A percentile compares a stretch with the other conserved stretches of the same genome.
These are phyloP conservation scores for Maudiozyma bulderi DNA, from an alignment of 805 yeast genomes.

Conservation along the genomic window DNA sequence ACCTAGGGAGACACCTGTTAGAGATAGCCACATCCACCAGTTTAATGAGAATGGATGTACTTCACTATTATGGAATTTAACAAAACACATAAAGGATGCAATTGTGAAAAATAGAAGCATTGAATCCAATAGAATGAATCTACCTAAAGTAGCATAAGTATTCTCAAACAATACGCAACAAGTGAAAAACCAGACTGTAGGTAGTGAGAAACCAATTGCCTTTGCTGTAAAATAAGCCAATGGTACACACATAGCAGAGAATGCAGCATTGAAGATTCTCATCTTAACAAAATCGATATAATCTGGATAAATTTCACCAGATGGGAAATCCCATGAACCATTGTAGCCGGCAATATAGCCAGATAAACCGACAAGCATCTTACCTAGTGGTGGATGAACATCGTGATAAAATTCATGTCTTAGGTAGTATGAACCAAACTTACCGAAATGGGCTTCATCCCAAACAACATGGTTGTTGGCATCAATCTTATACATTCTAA, in stretches of 20 bases:
- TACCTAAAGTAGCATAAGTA: constrained; percentile 59
- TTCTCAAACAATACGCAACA: constrained; percentile 58
- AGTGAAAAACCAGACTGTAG: constrained; percentile 51
- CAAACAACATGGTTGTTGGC: constrained; percentile 56
- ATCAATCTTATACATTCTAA: constrained; percentile 53
- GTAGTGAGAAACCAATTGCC: constrained; percentile 41
- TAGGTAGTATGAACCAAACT: constrained; percentile 72
- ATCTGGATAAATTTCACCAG: constrained; percentile 57
- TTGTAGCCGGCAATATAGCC: constrained; percentile 79
- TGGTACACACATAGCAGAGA: constrained; percentile 59
- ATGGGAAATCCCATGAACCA: constrained; percentile 63
- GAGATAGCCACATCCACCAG: constrained; percentile 92
- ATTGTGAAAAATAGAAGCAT: constrained; percentile 70
- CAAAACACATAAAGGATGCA: constrained; percentile 53
- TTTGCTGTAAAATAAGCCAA: constrained; percentile 62
- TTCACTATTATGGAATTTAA: constrained; percentile 44
- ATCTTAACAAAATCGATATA: constrained; percentile 50
- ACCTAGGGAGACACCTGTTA: constrained; percentile 82
- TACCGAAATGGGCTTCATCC: constrained; percentile 90
- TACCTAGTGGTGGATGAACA: constrained; percentile 83
- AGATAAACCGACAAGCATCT: constrained; percentile 67
- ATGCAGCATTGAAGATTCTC: constrained; percentile 64
- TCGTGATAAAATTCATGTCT: constrained; percentile 76
- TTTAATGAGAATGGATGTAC: constrained; percentile 48
- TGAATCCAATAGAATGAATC: constrained; percentile 67